phyloP scores from a whole-genome alignment of 2,329 filamentous ascomycete genomes.

The Metarhizium sp. region DNA sequence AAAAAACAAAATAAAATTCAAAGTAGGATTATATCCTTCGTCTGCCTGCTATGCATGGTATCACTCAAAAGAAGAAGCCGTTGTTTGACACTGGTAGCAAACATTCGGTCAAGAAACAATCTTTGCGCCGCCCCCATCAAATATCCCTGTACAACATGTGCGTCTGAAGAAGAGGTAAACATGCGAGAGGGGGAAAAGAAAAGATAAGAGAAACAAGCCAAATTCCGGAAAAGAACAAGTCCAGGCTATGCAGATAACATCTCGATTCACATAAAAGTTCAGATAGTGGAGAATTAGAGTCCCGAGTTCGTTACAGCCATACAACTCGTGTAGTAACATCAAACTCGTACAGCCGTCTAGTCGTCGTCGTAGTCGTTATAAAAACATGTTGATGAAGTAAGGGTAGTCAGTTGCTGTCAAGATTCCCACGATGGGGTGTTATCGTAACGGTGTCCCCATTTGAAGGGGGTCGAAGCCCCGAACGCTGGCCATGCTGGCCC shows the following conservation, averaged over 20 bases:
- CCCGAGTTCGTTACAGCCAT: background rate
- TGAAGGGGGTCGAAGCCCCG: slow-evolving; percentile 18
- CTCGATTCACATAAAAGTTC: background rate
- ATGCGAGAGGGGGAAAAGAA: background rate
- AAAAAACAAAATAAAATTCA: background rate
- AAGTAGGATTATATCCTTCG: background rate
- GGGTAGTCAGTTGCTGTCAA: background rate
- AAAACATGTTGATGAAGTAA: background rate
- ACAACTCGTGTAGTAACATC: background rate
- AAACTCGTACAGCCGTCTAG: slow-evolving; percentile 4
- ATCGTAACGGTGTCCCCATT: slow-evolving; percentile 13
- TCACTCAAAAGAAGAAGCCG: background rate
- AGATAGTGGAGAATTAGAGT: background rate
- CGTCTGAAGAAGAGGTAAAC: background rate
- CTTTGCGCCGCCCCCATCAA: no score
- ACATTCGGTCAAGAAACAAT: background rate
- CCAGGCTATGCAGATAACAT: background rate
- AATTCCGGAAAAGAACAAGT: background rate
- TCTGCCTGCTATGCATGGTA: slow-evolving; percentile 2
- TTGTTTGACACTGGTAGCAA: background rate
- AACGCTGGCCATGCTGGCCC: slow-evolving; percentile 19
- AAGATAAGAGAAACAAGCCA: background rate
- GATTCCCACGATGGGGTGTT: background rate
- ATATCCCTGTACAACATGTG: no score
- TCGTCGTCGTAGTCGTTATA: slow-evolving; percentile 1